Percentiles rank a stretch among this genome's conserved stretches.
Evolutionary conservation across 2,329 filamentous ascomycete genomes (phyloP).

Genomic region (Botrytis cinerea): DNA sequence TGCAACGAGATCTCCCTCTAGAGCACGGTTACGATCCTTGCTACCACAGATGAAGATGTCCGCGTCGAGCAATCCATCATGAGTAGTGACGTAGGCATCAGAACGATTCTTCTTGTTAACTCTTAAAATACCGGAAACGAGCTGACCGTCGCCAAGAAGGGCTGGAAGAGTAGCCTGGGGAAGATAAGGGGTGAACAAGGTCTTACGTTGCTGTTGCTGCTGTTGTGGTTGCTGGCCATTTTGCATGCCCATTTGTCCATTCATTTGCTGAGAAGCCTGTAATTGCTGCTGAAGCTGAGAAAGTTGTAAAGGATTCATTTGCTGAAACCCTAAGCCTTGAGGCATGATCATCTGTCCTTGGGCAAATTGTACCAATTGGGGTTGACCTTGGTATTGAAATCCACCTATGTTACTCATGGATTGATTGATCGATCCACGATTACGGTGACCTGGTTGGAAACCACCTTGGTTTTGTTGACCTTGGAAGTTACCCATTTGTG

Average conservation of each 20-base stretch:
- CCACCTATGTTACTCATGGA: constrained; percentile 81
- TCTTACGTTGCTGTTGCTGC: constrained; percentile 94
- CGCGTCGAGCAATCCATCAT: constrained; percentile 83
- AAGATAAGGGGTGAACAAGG: constrained; percentile 95
- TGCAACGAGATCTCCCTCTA: constrained; percentile 94
- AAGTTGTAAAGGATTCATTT: constrained; percentile 84
- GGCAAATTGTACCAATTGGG: constrained; percentile 82
- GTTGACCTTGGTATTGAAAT: constrained; percentile 87
- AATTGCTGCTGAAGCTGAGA: constrained; percentile 82
- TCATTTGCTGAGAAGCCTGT: constrained; percentile 85
- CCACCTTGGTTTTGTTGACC: constrained; percentile 70
- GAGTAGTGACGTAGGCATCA: constrained; percentile 94
- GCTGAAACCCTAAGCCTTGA: constrained; percentile 78
- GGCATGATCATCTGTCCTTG: constrained; percentile 84
- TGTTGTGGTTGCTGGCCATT: constrained; percentile 78
- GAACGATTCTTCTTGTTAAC: constrained; percentile 99
- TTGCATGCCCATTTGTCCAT: constrained; percentile 69
- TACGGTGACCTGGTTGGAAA: constrained; percentile 91
- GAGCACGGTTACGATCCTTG: constrained; percentile 95
- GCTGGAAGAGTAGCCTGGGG: constrained; percentile 92
- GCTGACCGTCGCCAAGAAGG: constrained; percentile 84
- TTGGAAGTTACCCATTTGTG: constrained; percentile 65
- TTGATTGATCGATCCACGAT: constrained; percentile 80
- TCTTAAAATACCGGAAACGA: constrained; percentile 92
- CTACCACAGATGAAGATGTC: constrained; percentile 99